Base-by-base conservation (phyloP, 148 eudicot genomes). In the Silene latifolia region DNA sequence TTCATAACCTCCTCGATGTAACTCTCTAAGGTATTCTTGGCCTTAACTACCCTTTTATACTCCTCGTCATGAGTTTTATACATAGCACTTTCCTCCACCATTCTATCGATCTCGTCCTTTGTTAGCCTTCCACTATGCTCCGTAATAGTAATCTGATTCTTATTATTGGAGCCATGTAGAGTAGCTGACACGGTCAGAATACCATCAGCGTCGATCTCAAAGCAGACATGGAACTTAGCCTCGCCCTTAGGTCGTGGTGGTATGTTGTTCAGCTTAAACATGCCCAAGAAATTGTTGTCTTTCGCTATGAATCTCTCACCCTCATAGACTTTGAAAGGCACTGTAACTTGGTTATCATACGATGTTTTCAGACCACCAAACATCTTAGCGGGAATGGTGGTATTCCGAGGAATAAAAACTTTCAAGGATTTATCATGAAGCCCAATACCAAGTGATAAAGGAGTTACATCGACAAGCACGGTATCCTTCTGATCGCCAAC, bases 41-140 rank as follows among this genome's bases (percentile, higher is more conserved):
- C 54, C 54, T 48, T 12, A 8, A 48, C 1, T 1, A 48, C 15
- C 54, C 4, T 48, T 48, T 14, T 14, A 1, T 1, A 48, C 4
- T 11, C 54, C 54, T 11, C 15, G 15, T 48, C 54, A 1, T 48
- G 14, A 11, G 54, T 4, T 5, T 57, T 57, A n/a, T 17, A 57
- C 61, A 17, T 61, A 56, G 69, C 75, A 10, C 75, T 71, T 11
- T 80, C 79, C 19, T 76, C n/a, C 32, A 76, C 75, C 80, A 80
- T 53, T 62, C 74, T 57, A 11, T 72, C 69, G 6, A 80, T 65
- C 61, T 70, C 80, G 5, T 71, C 29, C 24, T 62, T 70, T 0
- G 74, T n/a, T 47, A 77, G 51, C 63, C 80, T 57, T 18, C 70
- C 64, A 61, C 29, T 35, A 8, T 66, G 7, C 3, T 66, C 7